Conservation (phyloP, 106 monocot species). For the Allium fistulosum region DNA sequence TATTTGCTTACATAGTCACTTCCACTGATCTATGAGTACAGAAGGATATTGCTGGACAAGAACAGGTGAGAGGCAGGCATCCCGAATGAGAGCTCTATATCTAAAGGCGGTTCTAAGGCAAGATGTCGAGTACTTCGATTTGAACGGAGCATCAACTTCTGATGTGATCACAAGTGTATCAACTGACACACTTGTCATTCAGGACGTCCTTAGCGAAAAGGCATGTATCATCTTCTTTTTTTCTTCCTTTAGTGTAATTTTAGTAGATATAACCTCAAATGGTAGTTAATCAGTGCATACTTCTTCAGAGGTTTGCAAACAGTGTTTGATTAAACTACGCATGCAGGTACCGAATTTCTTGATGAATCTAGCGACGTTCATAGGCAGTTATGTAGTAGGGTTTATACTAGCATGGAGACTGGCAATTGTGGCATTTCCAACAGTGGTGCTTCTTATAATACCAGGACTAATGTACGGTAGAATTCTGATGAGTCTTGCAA, state of each 20-base stretch:
- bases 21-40: background rate
- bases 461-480: slow-evolving; percentile 21
- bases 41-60: slow-evolving; percentile 19
- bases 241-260: no score
- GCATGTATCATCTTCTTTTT: background rate
- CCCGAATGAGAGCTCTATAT: slow-evolving; percentile 12
- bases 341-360: slow-evolving; percentile 52
- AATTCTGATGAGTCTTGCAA: slow-evolving; percentile 11
- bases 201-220: slow-evolving; percentile 66
- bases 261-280: no score
- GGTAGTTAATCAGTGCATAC: no score
- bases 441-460: slow-evolving; percentile 21
- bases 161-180: slow-evolving; percentile 65
- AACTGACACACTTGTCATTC: slow-evolving; percentile 56
- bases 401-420: slow-evolving; percentile 49
- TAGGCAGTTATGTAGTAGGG: slow-evolving; percentile 30
- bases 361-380: slow-evolving; percentile 29
- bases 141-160: slow-evolving; percentile 11
- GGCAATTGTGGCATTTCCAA: slow-evolving; percentile 25
- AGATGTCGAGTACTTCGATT: slow-evolving; percentile 13
- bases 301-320: no score
- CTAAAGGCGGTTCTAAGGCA: slow-evolving; percentile 8
- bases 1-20: background rate
- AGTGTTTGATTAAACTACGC: no score
- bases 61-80: slow-evolving; percentile 3